Base-by-base conservation (phyloP, 768 basidiomycete genomes). In the Coprinopsis sp. region DNA sequence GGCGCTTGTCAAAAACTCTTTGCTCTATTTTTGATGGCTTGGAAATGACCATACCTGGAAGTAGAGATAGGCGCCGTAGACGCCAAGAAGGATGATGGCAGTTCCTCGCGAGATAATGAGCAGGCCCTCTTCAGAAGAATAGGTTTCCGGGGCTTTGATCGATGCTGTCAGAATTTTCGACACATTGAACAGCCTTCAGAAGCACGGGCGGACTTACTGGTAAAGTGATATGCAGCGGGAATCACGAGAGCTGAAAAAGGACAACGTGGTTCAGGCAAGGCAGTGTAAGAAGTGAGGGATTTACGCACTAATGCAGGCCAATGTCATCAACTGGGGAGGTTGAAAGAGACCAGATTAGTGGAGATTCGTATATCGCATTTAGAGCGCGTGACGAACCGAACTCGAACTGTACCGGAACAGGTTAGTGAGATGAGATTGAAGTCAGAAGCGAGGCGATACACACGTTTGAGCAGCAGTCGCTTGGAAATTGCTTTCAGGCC, bases 381-480 rank as follows among this genome's bases (percentile, higher is more conserved):
- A 29, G 25, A 22, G 21, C 16, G 11, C 10, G 14, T 42, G 25
- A 58, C 65, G 46, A 62, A 76, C 74, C 51, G 73, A 78, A 47
- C 73, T 72, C 45, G 74, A 74, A 53, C 74, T 78, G 21, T 41
- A 50, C 21, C 24, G 21, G 2, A 46, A 33, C 37, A 37, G 37
- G 38, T 51, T 31, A 54, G 33, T 13, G 46, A 42, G 10, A 33
- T 30, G 18, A 38, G 28, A 36, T 41, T 37, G 13, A 18, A 36
- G n/a, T n/a, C n/a, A 21, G 33, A 4, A 39, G 19, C 40, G 37
- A 18, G n/a, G 11, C 25, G 14, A 3, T 19, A 73, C 83, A 59
- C 55, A 89, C 81, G 91, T 81, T 70, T 94, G 92, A 22, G 93
- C 92, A 24, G 89, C 91, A 14, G 87, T 91, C 22, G 76, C 74